These are phyloP conservation scores for Clarireedia hainanense DNA, from an alignment of 2,329 filamentous ascomycete species.

Conservation along the genomic window DNA sequence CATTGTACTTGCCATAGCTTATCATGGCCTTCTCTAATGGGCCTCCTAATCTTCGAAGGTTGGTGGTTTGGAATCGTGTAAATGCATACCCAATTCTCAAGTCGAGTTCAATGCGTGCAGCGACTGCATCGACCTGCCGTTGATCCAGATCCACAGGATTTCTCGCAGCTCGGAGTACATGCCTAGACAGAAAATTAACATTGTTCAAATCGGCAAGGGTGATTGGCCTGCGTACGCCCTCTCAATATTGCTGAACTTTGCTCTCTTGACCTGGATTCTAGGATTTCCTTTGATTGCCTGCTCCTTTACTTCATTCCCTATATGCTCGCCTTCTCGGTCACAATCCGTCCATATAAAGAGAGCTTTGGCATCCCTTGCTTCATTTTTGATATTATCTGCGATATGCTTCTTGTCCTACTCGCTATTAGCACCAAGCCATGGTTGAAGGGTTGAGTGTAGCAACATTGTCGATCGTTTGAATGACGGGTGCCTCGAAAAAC, in stretches of 20 bases:
- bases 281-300: conserved; percentile 70
- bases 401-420: conserved; percentile 72
- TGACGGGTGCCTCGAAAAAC: conserved; percentile 68
- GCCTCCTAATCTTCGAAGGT: conserved; percentile 63
- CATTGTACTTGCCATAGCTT: conserved; percentile 63
- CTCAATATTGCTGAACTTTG: conserved; percentile 93
- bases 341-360: conserved; percentile 99
- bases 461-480: conserved; percentile 60
- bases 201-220: background rate
- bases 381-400: conserved; percentile 73
- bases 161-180: conserved; percentile 77
- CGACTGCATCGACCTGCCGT: conserved; percentile 77
- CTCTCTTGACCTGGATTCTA: conserved; percentile 71
- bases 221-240: conserved; percentile 53
- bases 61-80: conserved; percentile 77
- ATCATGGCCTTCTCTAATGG: conserved; percentile 49
- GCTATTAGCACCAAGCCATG: background rate
- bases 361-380: conserved; percentile 64
- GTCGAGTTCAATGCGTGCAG: conserved; percentile 85
- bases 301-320: conserved; percentile 81
- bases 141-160: conserved; percentile 74
- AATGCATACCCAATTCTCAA: conserved; percentile 88
- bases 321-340: conserved; percentile 94
- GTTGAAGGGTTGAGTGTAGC: conserved; percentile 14
- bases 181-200: conserved; percentile 41